phyloP scores from a whole-genome alignment of 768 basidiomycete genomes.

The Cytidiella melzeri region DNA sequence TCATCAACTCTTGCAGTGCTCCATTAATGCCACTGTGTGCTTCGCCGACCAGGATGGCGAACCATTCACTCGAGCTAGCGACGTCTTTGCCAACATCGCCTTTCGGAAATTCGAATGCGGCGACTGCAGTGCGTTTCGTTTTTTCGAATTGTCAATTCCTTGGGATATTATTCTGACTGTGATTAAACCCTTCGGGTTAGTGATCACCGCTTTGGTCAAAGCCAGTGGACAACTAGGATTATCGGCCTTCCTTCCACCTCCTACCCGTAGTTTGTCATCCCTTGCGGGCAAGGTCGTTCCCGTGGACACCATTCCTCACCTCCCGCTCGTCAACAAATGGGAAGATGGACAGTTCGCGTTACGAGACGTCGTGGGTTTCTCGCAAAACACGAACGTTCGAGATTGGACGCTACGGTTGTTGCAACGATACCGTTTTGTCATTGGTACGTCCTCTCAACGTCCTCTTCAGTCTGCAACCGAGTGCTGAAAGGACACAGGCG shows the following conservation, averaged over 20 bases:
- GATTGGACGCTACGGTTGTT: conserved; percentile 27
- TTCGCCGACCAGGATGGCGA: conserved; percentile 8
- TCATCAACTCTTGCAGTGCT: conserved; percentile 10
- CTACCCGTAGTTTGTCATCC: conserved; percentile 10
- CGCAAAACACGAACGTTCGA: conserved; percentile 19
- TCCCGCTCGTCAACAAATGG: conserved; percentile 19
- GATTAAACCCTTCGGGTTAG: conserved; percentile 6
- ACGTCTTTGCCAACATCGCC: conserved; percentile 9
- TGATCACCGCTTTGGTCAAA: conserved; percentile 27
- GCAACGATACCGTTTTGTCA: conserved; percentile 30
- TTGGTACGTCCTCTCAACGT: conserved; percentile 23
- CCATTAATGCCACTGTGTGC: conserved; percentile 16
- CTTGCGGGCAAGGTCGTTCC: conserved; percentile 5
- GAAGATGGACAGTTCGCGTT: conserved; percentile 20
- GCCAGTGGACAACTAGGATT: conserved; percentile 28
- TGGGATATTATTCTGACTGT: background rate
- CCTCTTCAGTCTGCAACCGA: background rate
- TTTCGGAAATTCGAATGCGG: conserved; percentile 8
- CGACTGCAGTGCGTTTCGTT: conserved; percentile 9
- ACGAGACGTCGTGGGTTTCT: conserved; percentile 17
- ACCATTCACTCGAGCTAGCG: conserved; percentile 8
- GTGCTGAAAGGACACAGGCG: conserved; percentile 1
- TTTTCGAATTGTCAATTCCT: background rate
- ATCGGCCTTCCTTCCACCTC: conserved; percentile 29
- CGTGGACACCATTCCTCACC: conserved; percentile 12